phyloP scores from a whole-genome alignment of 2,329 filamentous ascomycete species.

The Cladosporium phlei region DNA sequence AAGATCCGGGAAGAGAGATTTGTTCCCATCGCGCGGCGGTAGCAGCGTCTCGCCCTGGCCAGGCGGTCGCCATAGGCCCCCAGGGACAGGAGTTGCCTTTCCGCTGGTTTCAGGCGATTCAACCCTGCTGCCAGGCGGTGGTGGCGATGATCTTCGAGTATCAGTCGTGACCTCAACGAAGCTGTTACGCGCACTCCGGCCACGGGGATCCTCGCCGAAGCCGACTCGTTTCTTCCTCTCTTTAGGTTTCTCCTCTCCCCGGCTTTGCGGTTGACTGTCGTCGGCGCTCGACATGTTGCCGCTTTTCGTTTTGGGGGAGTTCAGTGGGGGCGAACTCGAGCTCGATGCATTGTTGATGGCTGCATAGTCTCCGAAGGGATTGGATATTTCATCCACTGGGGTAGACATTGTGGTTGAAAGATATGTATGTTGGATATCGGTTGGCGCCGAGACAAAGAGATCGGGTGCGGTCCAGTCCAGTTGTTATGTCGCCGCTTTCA shows the following conservation, averaged over 20 bases:
- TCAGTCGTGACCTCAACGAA: constrained; percentile 13
- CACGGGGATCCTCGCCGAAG: constrained; percentile 19
- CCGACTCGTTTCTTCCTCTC: constrained; percentile 24
- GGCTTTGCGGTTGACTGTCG: constrained; percentile 14
- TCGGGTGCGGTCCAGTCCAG: no score
- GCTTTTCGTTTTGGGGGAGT: constrained; percentile 1
- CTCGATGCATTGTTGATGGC: constrained; percentile 7
- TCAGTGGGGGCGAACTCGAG: constrained; percentile 15
- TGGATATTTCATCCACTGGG: constrained; percentile 19
- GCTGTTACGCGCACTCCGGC: constrained; percentile 17
- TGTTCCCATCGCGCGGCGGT: constrained; percentile 15
- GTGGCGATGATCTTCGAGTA: constrained; percentile 12
- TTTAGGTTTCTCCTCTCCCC: constrained; percentile 9
- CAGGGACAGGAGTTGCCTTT: constrained; percentile 17
- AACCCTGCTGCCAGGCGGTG: constrained; percentile 15
- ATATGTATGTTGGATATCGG: not conserved
- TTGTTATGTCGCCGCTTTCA: not conserved
- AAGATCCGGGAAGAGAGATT: constrained; percentile 28
- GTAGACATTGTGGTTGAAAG: constrained; percentile 16
- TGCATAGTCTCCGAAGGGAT: constrained; percentile 21
- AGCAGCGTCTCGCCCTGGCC: constrained; percentile 19
- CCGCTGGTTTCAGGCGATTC: constrained; percentile 20
- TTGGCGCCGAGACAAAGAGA: no score
- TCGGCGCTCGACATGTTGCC: constrained; percentile 17
- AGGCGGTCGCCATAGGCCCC: constrained; percentile 8